A percentile compares a stretch with the other conserved stretches of the same genome.
phyloP scores from a whole-genome alignment of 345 rosid genomes.

The Linum usitatissimum region DNA sequence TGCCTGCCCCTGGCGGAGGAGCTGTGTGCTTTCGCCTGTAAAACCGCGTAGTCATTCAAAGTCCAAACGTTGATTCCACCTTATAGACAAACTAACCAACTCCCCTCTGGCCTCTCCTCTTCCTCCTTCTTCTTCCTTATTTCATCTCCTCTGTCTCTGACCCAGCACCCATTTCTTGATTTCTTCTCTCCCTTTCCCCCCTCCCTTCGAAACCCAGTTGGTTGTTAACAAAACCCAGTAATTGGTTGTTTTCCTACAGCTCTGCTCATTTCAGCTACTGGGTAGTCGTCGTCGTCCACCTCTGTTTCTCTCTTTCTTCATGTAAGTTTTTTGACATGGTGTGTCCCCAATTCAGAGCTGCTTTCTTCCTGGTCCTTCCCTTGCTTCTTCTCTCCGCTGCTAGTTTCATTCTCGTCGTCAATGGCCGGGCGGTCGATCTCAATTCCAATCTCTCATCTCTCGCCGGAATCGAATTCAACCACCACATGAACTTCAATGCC shows the following conservation, averaged over 20 bases:
- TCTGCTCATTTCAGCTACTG: too few relatives aligned
- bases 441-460: constrained; percentile 37
- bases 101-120: not conserved
- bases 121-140: not conserved
- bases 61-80: not conserved
- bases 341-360: constrained; percentile 14
- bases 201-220: not conserved
- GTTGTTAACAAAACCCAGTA: too few relatives aligned
- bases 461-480: constrained; percentile 52
- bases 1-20: not conserved
- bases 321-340: constrained; percentile 37
- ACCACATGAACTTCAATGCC: constrained; percentile 58
- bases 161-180: not conserved
- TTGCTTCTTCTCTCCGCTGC: constrained; percentile 26
- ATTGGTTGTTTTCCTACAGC: too few relatives aligned
- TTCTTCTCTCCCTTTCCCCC: not conserved
- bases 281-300: not conserved
- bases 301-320: constrained; percentile 3
- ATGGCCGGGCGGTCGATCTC: constrained; percentile 13
- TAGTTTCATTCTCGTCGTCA: constrained; percentile 19
- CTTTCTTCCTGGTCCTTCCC: constrained; percentile 26
- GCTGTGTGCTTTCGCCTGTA: not conserved
- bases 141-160: not conserved
- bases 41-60: not conserved
- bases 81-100: not conserved